Base-by-base conservation (phyloP, 176 grass and related monocot genomes). In the Puccinellia tenuiflora region DNA sequence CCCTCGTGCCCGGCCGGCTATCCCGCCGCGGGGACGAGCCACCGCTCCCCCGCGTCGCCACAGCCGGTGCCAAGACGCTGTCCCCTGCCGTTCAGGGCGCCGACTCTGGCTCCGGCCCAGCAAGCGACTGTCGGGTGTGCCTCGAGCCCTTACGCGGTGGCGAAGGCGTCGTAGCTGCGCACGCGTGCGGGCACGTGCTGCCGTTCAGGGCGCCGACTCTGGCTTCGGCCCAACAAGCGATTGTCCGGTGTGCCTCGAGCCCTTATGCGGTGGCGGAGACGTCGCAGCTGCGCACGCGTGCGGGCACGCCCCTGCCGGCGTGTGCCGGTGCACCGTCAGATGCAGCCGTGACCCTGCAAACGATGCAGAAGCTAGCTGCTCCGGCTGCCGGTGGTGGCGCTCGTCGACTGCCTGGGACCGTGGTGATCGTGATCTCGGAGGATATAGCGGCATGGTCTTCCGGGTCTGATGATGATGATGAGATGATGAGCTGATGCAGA, bases 101-200 rank as follows among this genome's bases (percentile, higher is more conserved):
- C 21, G 52, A n/a, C 7, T n/a, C 52, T 24, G 16, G 15, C 55
- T 5, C 22, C 31, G 10, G 15, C 70, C 54, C 14, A n/a, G 75
- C 74, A 9, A 88, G 85, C 38, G 91, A 93, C 66, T 93, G 88
- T 46, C 82, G 68, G 15, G 53, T 93, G 30, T 93, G 91, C 83
- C 78, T 93, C 76, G 72, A 84, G 61, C 48, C 76, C 78, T 93
- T 88, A 31, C 42, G 21, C 56, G 82, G 57, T 21, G 88, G 45
- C 54, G 85, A 85, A 65, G 82, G 61, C 75, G 83, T 90, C 73
- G 59, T 82, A 78, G 83, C 88, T 40, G 82, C 88, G 9, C 85
- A 88, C 1, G 79, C 51, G 35, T 93, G 91, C 51, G 79, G 63
- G 22, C 91, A 90, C 83, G 26, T n/a, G n/a, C 51, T 54, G 52